A percentile compares a stretch with the other conserved stretches of the same genome.
phyloP scores from a whole-genome alignment of 2,329 filamentous ascomycete species.

The Talaromyces albobiverticillius region DNA sequence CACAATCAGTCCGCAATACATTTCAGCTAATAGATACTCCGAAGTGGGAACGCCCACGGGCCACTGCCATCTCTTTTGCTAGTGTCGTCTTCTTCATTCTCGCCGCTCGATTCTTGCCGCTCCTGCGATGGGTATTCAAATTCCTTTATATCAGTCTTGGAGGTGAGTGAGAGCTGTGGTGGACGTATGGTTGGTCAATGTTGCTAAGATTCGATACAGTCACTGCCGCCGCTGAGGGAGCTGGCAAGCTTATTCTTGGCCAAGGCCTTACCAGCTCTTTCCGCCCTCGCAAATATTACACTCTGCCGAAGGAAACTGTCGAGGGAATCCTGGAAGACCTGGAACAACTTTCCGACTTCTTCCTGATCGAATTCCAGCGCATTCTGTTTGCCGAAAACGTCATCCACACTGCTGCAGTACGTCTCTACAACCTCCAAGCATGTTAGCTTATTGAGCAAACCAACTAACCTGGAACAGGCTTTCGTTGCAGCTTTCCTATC shows the following conservation, averaged over 20 bases:
- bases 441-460: slow-evolving; percentile 2
- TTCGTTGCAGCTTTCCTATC: slow-evolving; percentile 58
- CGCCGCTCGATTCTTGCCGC: slow-evolving; percentile 60
- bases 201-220: slow-evolving; percentile 19
- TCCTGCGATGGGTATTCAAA: slow-evolving; percentile 62
- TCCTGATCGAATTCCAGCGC: slow-evolving; percentile 66
- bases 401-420: slow-evolving; percentile 57
- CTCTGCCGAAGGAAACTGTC: slow-evolving; percentile 61
- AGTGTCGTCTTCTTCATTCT: slow-evolving; percentile 59
- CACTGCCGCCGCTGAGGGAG: slow-evolving; percentile 57
- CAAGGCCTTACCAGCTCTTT: slow-evolving; percentile 60
- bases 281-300: slow-evolving; percentile 64
- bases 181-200: neutral
- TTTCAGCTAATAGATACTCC: slow-evolving; percentile 9
- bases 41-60: slow-evolving; percentile 64
- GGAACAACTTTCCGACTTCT: slow-evolving; percentile 65
- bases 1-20: neutral
- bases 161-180: slow-evolving; percentile 38
- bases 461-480: slow-evolving; percentile 40
- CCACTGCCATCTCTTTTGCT: slow-evolving; percentile 60
- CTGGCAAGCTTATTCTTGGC: slow-evolving; percentile 54
- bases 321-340: slow-evolving; percentile 61
- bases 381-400: slow-evolving; percentile 66
- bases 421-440: slow-evolving; percentile 26
- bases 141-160: slow-evolving; percentile 58